These are phyloP conservation scores for Phytophthora nicotianae DNA, from an alignment of 352 stramenopile genomes.

Conservation along the genomic window DNA sequence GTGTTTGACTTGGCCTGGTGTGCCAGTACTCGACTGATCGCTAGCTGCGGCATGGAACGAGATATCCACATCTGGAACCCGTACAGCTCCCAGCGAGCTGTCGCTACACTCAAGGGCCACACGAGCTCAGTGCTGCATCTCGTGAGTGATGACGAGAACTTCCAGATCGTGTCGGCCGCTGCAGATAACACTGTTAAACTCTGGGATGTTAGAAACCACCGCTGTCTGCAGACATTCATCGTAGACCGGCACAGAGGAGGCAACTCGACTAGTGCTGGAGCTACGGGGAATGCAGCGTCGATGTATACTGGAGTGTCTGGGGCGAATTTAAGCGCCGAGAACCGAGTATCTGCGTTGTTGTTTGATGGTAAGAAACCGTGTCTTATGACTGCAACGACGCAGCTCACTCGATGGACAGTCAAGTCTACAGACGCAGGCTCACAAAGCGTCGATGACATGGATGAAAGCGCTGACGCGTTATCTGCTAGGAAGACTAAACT, in stretches of 20 bases:
- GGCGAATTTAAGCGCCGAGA: constrained; percentile 44
- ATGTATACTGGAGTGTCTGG: constrained; percentile 43
- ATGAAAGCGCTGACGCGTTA: constrained; percentile 36
- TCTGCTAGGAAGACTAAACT: constrained; percentile 15
- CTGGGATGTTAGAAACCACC: constrained; percentile 83
- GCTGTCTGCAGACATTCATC: constrained; percentile 81
- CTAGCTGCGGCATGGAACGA: constrained; percentile 84
- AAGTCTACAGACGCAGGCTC: constrained; percentile 50
- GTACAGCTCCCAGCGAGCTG: constrained; percentile 84
- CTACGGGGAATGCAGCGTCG: constrained; percentile 16
- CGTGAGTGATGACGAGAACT: constrained; percentile 83
- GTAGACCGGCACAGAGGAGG: constrained; percentile 43
- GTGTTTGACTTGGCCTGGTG: constrained; percentile 88
- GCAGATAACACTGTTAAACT: constrained; percentile 87
- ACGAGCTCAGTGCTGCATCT: constrained; percentile 80
- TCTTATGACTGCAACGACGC: constrained; percentile 70
- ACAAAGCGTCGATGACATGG: constrained; percentile 42
- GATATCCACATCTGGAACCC: constrained; percentile 91
- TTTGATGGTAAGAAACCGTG: constrained; percentile 72
- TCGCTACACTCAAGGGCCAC: constrained; percentile 73
- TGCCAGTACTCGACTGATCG: constrained; percentile 71
- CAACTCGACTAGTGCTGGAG: constrained; percentile 1
- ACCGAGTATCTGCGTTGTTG: constrained; percentile 68
- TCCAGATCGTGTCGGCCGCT: constrained; percentile 82
- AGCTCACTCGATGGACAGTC: constrained; percentile 72